Evolutionary conservation across 805 yeast genomes (phyloP).

Genomic region (Metschnikowia picachoensis): DNA sequence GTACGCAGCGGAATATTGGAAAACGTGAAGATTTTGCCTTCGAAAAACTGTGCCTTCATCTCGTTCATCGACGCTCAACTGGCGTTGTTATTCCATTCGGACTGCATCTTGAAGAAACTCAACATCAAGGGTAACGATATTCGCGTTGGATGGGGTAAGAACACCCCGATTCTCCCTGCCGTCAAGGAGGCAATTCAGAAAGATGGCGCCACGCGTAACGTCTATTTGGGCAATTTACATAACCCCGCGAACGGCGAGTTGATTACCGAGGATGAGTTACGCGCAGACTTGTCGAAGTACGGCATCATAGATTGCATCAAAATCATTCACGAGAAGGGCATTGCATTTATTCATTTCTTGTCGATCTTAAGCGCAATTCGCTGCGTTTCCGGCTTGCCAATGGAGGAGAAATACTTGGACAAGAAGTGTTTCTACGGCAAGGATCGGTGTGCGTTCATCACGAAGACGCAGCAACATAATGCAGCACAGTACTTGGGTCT

Average conservation of each 20-base stretch:
- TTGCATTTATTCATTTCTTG: slow-evolving; percentile 87
- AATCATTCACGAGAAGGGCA: slow-evolving; percentile 72
- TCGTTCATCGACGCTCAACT: slow-evolving; percentile 86
- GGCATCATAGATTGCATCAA: slow-evolving; percentile 87
- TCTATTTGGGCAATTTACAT: slow-evolving; percentile 77
- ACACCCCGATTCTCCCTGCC: slow-evolving; percentile 67
- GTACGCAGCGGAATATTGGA: slow-evolving; percentile 90
- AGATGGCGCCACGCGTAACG: slow-evolving; percentile 92
- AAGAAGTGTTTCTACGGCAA: slow-evolving; percentile 87
- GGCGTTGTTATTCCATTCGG: slow-evolving; percentile 89
- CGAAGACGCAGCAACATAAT: slow-evolving; percentile 93
- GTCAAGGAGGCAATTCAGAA: slow-evolving; percentile 73
- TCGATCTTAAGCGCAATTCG: slow-evolving; percentile 82
- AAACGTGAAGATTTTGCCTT: slow-evolving; percentile 70
- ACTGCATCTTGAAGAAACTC: slow-evolving; percentile 80
- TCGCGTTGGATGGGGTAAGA: slow-evolving; percentile 91
- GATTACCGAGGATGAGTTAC: slow-evolving; percentile 60
- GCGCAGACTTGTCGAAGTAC: slow-evolving; percentile 61
- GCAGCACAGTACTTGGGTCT: slow-evolving; percentile 93
- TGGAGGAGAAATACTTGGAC: slow-evolving; percentile 62
- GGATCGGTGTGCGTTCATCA: slow-evolving; percentile 91
- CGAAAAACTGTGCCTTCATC: slow-evolving; percentile 84
- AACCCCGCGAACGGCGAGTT: slow-evolving; percentile 46
- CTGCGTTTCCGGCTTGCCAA: slow-evolving; percentile 73
- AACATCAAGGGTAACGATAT: slow-evolving; percentile 78